Evolutionary conservation across 768 basidiomycete genomes (phyloP).

Genomic region (Lactarius sanguifluus): DNA sequence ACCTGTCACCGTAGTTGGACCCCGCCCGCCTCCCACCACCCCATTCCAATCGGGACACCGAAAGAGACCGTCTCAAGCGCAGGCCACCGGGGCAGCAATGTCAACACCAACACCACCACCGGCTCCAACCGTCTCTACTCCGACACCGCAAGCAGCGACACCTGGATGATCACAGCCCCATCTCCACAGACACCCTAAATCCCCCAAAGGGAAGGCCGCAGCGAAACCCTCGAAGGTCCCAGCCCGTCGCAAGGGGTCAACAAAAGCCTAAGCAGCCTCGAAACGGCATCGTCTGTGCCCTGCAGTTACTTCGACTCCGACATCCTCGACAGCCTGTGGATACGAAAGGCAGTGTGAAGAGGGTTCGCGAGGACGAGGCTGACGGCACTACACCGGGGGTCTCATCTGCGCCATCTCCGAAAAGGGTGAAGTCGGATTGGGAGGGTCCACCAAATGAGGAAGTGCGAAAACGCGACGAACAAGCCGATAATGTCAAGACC

Average conservation of each 20-base stretch:
- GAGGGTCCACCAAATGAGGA: conserved; percentile 54
- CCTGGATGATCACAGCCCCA: conserved; percentile 23
- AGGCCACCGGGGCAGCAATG: conserved; percentile 1
- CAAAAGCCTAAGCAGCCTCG: conserved; percentile 26
- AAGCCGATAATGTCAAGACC: conserved; percentile 47
- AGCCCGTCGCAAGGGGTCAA: conserved; percentile 37
- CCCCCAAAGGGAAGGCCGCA: conserved; percentile 58
- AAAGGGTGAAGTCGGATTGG: conserved; percentile 71
- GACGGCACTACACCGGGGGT: conserved; percentile 15
- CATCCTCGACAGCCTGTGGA: conserved; percentile 29
- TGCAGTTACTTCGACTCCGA: background rate
- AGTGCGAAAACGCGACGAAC: conserved; percentile 34
- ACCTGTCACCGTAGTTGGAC: background rate
- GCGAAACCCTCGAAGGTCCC: conserved; percentile 45
- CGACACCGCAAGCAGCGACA: conserved; percentile 25
- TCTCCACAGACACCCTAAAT: conserved; percentile 50
- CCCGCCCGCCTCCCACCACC: conserved; percentile 12
- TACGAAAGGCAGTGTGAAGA: conserved; percentile 39
- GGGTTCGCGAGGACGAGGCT: conserved; percentile 53
- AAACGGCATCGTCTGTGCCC: conserved; percentile 28
- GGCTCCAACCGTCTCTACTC: conserved; percentile 17
- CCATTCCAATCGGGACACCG: conserved; percentile 13
- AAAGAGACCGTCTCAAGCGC: conserved; percentile 23
- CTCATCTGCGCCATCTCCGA: conserved; percentile 64
- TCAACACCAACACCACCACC: conserved; percentile 26